Evolutionary conservation across 139 green algal genomes (phyloP), one percentile per base, ranked within the genome.

Genomic region (Marvania coccoides): DNA sequence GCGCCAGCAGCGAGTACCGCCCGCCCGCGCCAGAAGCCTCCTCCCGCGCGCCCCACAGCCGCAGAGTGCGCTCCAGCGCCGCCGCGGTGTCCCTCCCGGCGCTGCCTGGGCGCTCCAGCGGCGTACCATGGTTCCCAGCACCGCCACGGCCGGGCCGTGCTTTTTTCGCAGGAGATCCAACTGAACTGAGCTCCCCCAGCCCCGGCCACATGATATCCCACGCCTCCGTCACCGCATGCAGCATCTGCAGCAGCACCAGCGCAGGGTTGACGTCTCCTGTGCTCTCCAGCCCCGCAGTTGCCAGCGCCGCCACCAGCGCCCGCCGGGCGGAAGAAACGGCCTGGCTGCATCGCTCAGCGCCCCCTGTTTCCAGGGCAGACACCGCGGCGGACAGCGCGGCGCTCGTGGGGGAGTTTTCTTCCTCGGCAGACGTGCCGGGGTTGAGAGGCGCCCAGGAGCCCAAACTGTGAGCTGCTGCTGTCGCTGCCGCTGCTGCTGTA

Each of bases 181-280:
- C n/a, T 5, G 47, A 33, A 19, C 63, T 38, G 2, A 71, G 40
- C 45, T 67, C 38, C 6, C 47, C 37, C 53, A 72, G 37, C 35
- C 34, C 24, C 0, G 63, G 36, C 38, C 58, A 73, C 2, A 53
- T 9, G 35, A 80, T 15, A 37, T 48, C 9, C 79, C 77, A 85
- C 5, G 70, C 75, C 33, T 80, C 74, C 0, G 47, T 55, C 28
- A 92, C 36, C 29, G 54, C 67, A 14, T 77, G 64, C 71, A 87
- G 63, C 77, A 86, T 81, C 60, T 85, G 74, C 24, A 94, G 72
- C 58, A 75, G 69, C 33, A 91, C 77, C 10, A 94, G 47, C 3
- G 76, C 47, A 0, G 73, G 70, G 71, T 84, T 82, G 3, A 81
- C 37, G 13, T 62, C 63, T 12, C 66, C 71, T 14, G 69, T 63